These are phyloP conservation scores for Starmerella vitae DNA, from an alignment of 805 yeast species.

Conservation along the genomic window DNA sequence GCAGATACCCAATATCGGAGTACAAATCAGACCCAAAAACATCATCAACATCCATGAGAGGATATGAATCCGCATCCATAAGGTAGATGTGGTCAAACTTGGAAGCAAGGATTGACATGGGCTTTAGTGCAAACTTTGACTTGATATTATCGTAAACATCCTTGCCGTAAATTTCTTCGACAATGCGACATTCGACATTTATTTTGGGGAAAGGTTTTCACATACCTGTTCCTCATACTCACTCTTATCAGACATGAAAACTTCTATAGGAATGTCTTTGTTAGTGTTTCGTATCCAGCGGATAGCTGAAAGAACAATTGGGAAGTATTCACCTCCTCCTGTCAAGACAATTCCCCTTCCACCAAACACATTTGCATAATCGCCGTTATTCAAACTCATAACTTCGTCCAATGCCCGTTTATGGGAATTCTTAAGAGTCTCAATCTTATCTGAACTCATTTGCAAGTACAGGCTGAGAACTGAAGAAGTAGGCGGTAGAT, in stretches of 20 bases:
- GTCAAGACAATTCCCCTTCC: constrained; percentile 50
- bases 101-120: constrained; percentile 54
- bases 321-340: constrained; percentile 66
- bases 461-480: constrained; percentile 14
- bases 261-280: constrained; percentile 60
- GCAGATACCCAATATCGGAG: constrained; percentile 35
- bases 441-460: constrained; percentile 11
- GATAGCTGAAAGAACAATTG: constrained; percentile 52
- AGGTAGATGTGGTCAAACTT: constrained; percentile 56
- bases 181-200: constrained; percentile 51
- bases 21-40: constrained; percentile 48
- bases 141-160: constrained; percentile 35
- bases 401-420: constrained; percentile 6
- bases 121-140: constrained; percentile 52
- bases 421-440: constrained; percentile 10
- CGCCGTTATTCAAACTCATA: constrained; percentile 8
- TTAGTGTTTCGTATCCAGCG: constrained; percentile 52
- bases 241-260: constrained; percentile 52
- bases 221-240: constrained; percentile 65
- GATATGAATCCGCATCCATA: constrained; percentile 62
- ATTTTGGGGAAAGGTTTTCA: constrained; percentile 46
- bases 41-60: constrained; percentile 48
- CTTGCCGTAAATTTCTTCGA: constrained; percentile 49
- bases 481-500: constrained; percentile 12
- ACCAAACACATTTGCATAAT: constrained; percentile 14